Evolutionary conservation across 139 green algal species (phyloP).

Genomic region (Volvox reticuliferus): DNA sequence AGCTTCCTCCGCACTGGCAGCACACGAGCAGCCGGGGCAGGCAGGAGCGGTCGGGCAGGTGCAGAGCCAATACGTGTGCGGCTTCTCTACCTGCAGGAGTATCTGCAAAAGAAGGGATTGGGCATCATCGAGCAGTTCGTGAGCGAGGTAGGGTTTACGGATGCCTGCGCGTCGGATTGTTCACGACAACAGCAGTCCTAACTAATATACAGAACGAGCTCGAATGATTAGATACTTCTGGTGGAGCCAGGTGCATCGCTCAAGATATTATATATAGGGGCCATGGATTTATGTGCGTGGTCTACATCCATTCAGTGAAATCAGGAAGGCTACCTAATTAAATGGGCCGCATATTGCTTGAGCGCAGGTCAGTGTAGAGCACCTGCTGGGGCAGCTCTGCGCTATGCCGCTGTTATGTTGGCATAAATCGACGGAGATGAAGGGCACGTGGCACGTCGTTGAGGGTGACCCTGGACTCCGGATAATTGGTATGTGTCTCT

Average conservation of each 20-base stretch:
- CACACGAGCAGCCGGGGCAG: neutral
- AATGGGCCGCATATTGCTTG: no score
- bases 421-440: neutral
- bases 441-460: neutral
- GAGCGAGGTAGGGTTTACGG: neutral
- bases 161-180: no score
- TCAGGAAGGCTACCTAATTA: no score
- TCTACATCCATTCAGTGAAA: no score
- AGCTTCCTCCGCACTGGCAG: neutral
- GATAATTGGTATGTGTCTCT: neutral
- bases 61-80: neutral
- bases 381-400: neutral
- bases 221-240: no score
- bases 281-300: no score
- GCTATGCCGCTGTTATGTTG: conserved; percentile 18
- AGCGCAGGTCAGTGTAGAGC: neutral
- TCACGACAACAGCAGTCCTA: no score
- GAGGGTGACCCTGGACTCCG: neutral
- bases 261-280: no score
- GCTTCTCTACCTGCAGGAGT: conserved; percentile 11
- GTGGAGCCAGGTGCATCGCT: no score
- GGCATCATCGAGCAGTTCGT: neutral
- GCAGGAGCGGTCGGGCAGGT: no score
- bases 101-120: neutral
- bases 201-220: no score